Conservation (phyloP, 2,329 filamentous ascomycete species). For the Ampelomyces quisqualis region DNA sequence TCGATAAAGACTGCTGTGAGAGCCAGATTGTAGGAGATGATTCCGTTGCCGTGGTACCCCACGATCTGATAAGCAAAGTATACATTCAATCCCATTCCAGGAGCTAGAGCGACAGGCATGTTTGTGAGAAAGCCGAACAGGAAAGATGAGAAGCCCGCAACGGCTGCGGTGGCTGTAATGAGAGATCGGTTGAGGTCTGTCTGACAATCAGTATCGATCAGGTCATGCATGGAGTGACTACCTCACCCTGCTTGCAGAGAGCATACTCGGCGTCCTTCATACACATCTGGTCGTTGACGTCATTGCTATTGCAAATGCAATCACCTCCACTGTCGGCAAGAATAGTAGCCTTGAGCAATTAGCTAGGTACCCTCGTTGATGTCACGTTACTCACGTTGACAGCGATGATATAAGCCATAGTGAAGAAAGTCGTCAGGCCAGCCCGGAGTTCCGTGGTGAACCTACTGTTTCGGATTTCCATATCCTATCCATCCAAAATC, state of each 20-base stretch:
- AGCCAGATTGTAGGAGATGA: slow-evolving; percentile 72
- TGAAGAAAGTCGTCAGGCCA: slow-evolving; percentile 68
- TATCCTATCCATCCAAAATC: slow-evolving; percentile 52
- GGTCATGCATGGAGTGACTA: neutral
- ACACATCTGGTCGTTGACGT: slow-evolving; percentile 54
- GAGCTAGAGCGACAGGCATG: slow-evolving; percentile 52
- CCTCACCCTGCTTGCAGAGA: slow-evolving; percentile 53
- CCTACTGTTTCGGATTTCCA: slow-evolving; percentile 70
- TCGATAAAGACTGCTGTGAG: slow-evolving; percentile 86
- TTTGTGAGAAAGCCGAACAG: slow-evolving; percentile 81
- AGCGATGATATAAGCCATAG: slow-evolving; percentile 47
- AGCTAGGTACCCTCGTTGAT: neutral
- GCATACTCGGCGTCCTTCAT: slow-evolving; percentile 58
- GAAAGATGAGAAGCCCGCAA: slow-evolving; percentile 74
- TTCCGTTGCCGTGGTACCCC: slow-evolving; percentile 71
- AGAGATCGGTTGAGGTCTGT: slow-evolving; percentile 68
- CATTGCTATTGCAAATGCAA: slow-evolving; percentile 61
- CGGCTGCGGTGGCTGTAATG: slow-evolving; percentile 81
- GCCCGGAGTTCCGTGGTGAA: slow-evolving; percentile 84
- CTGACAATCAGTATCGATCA: slow-evolving; percentile 1
- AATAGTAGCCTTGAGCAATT: slow-evolving; percentile 34
- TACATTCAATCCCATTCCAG: slow-evolving; percentile 64
- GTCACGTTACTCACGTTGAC: slow-evolving; percentile 26
- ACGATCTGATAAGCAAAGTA: slow-evolving; percentile 85
- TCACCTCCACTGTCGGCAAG: slow-evolving; percentile 67